These are phyloP conservation scores for Fusarium sp. DNA, from an alignment of 2,329 filamentous ascomycete species.

Conservation along the genomic window DNA sequence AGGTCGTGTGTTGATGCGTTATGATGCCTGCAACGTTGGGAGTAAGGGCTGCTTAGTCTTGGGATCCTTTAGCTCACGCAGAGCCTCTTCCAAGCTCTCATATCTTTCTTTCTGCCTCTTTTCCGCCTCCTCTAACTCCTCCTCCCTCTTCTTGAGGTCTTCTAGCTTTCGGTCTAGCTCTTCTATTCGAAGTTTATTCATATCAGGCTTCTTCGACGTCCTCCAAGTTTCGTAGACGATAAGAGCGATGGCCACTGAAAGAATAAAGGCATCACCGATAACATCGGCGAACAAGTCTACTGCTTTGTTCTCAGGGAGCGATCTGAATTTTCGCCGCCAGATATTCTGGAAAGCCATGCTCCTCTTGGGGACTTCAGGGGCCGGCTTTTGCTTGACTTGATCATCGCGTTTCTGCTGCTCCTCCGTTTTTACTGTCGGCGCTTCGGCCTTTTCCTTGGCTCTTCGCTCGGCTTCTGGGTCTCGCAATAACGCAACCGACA, in stretches of 20 bases:
- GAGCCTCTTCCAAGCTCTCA: conserved; percentile 64
- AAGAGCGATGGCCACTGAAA: conserved; percentile 67
- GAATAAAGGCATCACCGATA: conserved; percentile 72
- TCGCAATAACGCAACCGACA: conserved; percentile 69
- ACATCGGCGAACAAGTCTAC: conserved; percentile 76
- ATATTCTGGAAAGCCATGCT: conserved; percentile 60
- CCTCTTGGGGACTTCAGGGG: conserved; percentile 43
- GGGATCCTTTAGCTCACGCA: conserved; percentile 64
- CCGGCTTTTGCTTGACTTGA: conserved; percentile 55
- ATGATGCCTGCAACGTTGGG: conserved; percentile 51
- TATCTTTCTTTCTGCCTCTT: conserved; percentile 62
- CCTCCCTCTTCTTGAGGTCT: conserved; percentile 62
- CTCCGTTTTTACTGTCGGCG: conserved; percentile 73
- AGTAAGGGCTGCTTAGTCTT: conserved; percentile 68
- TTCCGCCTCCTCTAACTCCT: conserved; percentile 61
- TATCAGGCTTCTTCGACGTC: conserved; percentile 69
- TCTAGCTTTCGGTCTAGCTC: conserved; percentile 62
- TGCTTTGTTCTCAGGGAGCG: conserved; percentile 73
- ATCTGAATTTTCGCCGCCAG: conserved; percentile 71
- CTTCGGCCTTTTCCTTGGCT: conserved; percentile 71
- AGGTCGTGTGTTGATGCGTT: background rate
- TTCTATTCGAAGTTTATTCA: conserved; percentile 65
- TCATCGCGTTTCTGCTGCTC: conserved; percentile 70
- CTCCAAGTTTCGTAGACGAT: conserved; percentile 73
- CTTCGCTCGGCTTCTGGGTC: conserved; percentile 68